These are phyloP conservation scores for Penicillium angulare DNA, from an alignment of 495 filamentous ascomycete genomes.

Conservation along the genomic window DNA sequence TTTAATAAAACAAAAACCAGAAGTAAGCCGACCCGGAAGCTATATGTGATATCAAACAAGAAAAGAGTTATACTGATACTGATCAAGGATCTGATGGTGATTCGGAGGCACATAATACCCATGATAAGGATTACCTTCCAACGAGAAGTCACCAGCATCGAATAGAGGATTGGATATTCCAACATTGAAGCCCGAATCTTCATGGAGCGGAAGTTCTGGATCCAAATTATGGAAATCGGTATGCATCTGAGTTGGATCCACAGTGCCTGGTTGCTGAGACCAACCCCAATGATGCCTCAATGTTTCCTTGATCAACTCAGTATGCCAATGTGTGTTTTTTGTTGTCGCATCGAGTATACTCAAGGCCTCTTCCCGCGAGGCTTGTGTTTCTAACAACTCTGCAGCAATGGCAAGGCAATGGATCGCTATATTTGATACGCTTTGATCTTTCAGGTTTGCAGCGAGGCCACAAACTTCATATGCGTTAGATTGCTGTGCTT, in stretches of 20 bases:
- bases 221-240: slow-evolving; percentile 21
- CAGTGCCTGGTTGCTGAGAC: slow-evolving; percentile 37
- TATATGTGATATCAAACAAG: slow-evolving; percentile 22
- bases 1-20: not conserved
- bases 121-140: slow-evolving; percentile 75
- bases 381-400: slow-evolving; percentile 63
- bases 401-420: slow-evolving; percentile 77
- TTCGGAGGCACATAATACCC: slow-evolving; percentile 55
- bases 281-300: slow-evolving; percentile 79
- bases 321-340: slow-evolving; percentile 75
- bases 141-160: slow-evolving; percentile 65
- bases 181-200: slow-evolving; percentile 31
- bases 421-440: slow-evolving; percentile 72
- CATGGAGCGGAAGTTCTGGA: slow-evolving; percentile 19
- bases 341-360: slow-evolving; percentile 69
- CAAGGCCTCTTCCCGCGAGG: slow-evolving; percentile 83
- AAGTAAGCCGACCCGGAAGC: no score
- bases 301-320: slow-evolving; percentile 63
- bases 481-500: slow-evolving; percentile 67
- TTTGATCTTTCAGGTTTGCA: slow-evolving; percentile 77
- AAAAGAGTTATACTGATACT: slow-evolving; percentile 24
- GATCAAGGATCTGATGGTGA: slow-evolving; percentile 23
- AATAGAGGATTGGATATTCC: slow-evolving; percentile 65
- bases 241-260: slow-evolving; percentile 24
- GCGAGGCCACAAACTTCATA: slow-evolving; percentile 84